Percentiles rank a stretch among this genome's conserved stretches.
Evolutionary conservation across 2,329 filamentous ascomycete genomes (phyloP).

Genomic region (Pestalotiopsis sp.): DNA sequence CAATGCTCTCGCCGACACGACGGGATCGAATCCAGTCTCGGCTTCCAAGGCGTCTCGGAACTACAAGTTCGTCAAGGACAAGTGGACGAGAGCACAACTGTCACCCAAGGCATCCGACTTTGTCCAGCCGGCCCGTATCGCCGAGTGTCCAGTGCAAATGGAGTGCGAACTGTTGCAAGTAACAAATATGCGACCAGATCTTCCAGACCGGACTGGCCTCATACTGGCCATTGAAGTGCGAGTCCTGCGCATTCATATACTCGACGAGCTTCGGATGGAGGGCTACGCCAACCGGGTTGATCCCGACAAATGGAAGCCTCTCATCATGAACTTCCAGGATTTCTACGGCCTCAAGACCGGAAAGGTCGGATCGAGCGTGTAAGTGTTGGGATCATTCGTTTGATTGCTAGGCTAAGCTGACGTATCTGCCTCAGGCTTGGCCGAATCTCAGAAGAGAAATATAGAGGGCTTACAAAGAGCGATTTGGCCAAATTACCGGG

Average conservation of each 20-base stretch:
- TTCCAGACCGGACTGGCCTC: slow-evolving; percentile 28
- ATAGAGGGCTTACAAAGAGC: not conserved
- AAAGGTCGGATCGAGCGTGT: not conserved
- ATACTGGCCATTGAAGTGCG: slow-evolving; percentile 36
- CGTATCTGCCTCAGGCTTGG: not conserved
- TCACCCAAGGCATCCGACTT: slow-evolving; percentile 35
- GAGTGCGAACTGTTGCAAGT: slow-evolving; percentile 37
- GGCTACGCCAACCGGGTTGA: slow-evolving; percentile 41
- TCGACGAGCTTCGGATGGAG: slow-evolving; percentile 32
- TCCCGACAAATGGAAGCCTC: slow-evolving; percentile 42
- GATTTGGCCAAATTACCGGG: slow-evolving; percentile 1
- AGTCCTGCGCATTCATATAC: slow-evolving; percentile 36
- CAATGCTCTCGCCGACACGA: slow-evolving; percentile 41
- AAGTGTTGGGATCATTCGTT: not conserved
- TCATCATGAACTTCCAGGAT: slow-evolving; percentile 47
- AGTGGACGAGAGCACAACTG: slow-evolving; percentile 34
- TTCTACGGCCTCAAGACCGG: slow-evolving; percentile 35
- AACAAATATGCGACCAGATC: slow-evolving; percentile 34
- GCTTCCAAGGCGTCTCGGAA: slow-evolving; percentile 28
- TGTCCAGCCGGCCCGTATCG: slow-evolving; percentile 35
- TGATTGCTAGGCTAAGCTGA: not conserved
- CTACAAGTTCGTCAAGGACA: slow-evolving; percentile 40
- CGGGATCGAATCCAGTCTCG: slow-evolving; percentile 29
- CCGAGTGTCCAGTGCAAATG: slow-evolving; percentile 44
- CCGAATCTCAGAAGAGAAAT: not conserved